A percentile compares a stretch with the other conserved stretches of the same genome.
These are phyloP conservation scores for Globisporangium spiculum DNA, from an alignment of 352 stramenopile species.

Conservation along the genomic window DNA sequence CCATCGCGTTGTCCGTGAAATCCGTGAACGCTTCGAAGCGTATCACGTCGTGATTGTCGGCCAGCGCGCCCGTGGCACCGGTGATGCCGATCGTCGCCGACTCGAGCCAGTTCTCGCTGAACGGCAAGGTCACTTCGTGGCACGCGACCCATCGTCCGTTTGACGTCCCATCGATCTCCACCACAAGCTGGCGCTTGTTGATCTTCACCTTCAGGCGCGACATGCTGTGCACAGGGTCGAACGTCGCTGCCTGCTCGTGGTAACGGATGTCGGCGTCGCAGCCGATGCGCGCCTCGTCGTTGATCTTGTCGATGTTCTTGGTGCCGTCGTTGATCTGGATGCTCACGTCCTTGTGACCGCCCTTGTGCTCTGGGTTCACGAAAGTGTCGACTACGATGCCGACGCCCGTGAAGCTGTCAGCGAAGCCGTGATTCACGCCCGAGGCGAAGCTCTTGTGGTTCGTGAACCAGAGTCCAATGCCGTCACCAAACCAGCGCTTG, in stretches of 20 bases:
- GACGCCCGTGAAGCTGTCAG: conserved; percentile 69
- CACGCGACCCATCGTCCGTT: conserved; percentile 65
- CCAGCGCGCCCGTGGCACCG: conserved; percentile 67
- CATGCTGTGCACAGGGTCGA: conserved; percentile 79
- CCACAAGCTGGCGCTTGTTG: conserved; percentile 41
- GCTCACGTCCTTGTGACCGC: conserved; percentile 83
- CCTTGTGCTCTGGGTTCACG: conserved; percentile 77
- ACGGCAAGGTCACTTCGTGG: conserved; percentile 60
- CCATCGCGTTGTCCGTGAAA: conserved; percentile 39
- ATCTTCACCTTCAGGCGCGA: conserved; percentile 80
- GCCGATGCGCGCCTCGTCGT: conserved; percentile 58
- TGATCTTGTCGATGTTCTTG: conserved; percentile 66
- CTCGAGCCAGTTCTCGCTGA: conserved; percentile 59
- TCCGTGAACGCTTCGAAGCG: conserved; percentile 72
- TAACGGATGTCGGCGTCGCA: conserved; percentile 81
- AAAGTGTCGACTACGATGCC: conserved; percentile 86
- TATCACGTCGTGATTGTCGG: conserved; percentile 87
- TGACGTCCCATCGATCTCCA: conserved; percentile 67
- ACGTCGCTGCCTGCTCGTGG: conserved; percentile 72
- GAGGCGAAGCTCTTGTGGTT: conserved; percentile 49
- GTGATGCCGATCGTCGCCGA: conserved; percentile 71
- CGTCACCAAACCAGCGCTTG: conserved; percentile 84
- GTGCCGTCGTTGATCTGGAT: conserved; percentile 79
- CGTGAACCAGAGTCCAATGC: conserved; percentile 82
- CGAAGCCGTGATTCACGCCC: conserved; percentile 77